A percentile compares a stretch with the other conserved stretches of the same genome.
Evolutionary conservation across 2,329 filamentous ascomycete genomes (phyloP).

Genomic region (Fusarium neocosmosporiellum): DNA sequence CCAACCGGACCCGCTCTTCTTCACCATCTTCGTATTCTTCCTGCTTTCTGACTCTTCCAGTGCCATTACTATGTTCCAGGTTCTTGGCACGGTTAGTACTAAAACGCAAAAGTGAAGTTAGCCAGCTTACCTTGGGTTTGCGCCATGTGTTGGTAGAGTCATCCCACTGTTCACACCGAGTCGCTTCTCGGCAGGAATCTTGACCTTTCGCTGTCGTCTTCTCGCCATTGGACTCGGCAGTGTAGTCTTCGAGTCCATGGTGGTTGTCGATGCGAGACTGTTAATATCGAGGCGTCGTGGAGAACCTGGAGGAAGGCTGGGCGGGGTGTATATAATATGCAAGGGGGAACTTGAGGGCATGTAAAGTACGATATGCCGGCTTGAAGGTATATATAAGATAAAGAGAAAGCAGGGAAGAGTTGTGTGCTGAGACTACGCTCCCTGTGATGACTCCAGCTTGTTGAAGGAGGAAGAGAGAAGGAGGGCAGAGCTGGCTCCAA

Average conservation of each 20-base stretch:
- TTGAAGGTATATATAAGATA: background rate
- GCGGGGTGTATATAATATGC: background rate
- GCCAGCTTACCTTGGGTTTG: background rate
- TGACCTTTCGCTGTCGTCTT: background rate
- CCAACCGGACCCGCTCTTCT: background rate
- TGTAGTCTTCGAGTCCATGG: slow-evolving; percentile 35
- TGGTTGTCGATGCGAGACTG: background rate
- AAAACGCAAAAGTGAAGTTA: background rate
- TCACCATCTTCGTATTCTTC: background rate
- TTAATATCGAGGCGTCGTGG: background rate
- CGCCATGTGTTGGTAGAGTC: background rate
- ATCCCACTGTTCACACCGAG: background rate
- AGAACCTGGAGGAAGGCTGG: background rate
- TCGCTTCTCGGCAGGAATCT: background rate
- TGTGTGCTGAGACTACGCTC: background rate
- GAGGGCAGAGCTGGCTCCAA: background rate
- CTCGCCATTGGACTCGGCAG: background rate
- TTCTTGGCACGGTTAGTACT: background rate
- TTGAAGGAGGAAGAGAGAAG: background rate
- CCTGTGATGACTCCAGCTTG: background rate
- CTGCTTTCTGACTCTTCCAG: background rate
- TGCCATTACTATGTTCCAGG: no score
- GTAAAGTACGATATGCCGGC: background rate
- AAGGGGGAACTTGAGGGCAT: background rate
- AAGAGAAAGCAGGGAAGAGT: background rate